A percentile compares a stretch with the other conserved stretches of the same genome.
phyloP scores from a whole-genome alignment of 2,329 filamentous ascomycete genomes.

The Exophiala mesophila region DNA sequence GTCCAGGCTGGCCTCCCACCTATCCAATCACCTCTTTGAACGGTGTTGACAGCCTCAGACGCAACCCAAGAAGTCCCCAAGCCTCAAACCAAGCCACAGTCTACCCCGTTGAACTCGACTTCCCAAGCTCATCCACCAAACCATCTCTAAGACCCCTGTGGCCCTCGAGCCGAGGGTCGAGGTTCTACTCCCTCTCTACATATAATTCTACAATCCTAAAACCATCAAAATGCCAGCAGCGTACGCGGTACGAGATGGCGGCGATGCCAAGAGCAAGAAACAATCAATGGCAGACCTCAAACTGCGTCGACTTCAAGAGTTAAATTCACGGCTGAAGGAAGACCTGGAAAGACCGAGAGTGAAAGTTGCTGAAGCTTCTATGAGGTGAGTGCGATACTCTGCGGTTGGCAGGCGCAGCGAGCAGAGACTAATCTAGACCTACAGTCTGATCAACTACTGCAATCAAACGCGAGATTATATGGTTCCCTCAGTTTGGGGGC shows the following conservation, averaged over 20 bases:
- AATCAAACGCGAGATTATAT: slow-evolving; percentile 98
- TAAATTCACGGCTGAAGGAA: slow-evolving; percentile 93
- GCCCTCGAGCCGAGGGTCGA: too few relatives aligned
- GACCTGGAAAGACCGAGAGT: slow-evolving; percentile 93
- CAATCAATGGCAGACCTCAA: slow-evolving; percentile 99
- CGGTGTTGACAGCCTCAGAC: too few relatives aligned
- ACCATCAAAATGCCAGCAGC: slow-evolving; percentile 51
- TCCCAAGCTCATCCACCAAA: too few relatives aligned
- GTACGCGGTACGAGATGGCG: slow-evolving; percentile 62
- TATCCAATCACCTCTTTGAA: too few relatives aligned
- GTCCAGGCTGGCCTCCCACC: too few relatives aligned
- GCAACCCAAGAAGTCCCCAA: too few relatives aligned
- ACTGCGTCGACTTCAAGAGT: slow-evolving; percentile 88
- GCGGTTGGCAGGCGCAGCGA: too few relatives aligned
- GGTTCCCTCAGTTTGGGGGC: slow-evolving; percentile 94
- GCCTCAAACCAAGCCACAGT: too few relatives aligned
- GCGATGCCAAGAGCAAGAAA: slow-evolving; percentile 79
- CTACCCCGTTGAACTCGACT: too few relatives aligned
- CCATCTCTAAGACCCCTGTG: too few relatives aligned
- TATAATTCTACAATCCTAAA: slow-evolving; percentile 11
- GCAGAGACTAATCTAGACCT: not conserved
- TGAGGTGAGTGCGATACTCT: slow-evolving; percentile 69
- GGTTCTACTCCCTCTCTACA: too few relatives aligned
- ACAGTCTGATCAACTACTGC: slow-evolving; percentile 94
- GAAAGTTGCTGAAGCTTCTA: slow-evolving; percentile 88